Evolutionary conservation across 2,329 filamentous ascomycete genomes (phyloP).

Genomic region (Blastomyces gilchristii): DNA sequence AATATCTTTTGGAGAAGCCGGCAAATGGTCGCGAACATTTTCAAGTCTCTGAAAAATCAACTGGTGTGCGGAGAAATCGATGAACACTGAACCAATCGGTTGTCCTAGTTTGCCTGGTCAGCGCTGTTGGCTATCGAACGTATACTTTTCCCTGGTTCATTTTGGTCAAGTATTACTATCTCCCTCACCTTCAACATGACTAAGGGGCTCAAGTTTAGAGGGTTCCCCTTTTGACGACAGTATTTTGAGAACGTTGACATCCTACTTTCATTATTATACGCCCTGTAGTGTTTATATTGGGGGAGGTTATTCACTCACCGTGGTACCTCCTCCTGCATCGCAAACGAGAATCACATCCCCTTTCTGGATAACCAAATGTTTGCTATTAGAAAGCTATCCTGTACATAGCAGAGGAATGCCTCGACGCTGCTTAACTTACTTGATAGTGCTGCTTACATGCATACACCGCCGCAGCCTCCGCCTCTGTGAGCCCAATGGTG

Average conservation of each 20-base stretch:
- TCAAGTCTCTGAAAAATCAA: slow-evolving; percentile 19
- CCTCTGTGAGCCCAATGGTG: slow-evolving; percentile 10
- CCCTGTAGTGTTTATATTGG: neutral
- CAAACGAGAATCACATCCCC: slow-evolving; percentile 9
- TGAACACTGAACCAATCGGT: slow-evolving; percentile 30
- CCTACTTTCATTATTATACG: slow-evolving; percentile 1
- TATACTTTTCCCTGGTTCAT: neutral
- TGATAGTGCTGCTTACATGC: slow-evolving; percentile 25
- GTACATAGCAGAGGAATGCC: slow-evolving; percentile 24
- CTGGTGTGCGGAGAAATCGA: slow-evolving; percentile 24
- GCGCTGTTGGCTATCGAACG: neutral
- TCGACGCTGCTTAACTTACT: slow-evolving; percentile 26
- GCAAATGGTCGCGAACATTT: slow-evolving; percentile 17
- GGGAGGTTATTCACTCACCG: neutral
- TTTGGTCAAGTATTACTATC: slow-evolving; percentile 6
- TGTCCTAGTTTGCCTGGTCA: slow-evolving; percentile 16
- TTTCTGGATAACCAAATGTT: slow-evolving; percentile 4
- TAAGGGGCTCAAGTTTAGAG: slow-evolving; percentile 21
- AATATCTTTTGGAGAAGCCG: slow-evolving; percentile 6
- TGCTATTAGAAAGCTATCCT: neutral
- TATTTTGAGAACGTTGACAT: slow-evolving; percentile 17
- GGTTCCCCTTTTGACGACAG: slow-evolving; percentile 18
- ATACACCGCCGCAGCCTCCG: slow-evolving; percentile 12
- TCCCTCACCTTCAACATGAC: slow-evolving; percentile 11
- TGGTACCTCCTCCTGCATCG: slow-evolving; percentile 11